These are phyloP conservation scores for Ceratocystis variospora DNA, from an alignment of 2,329 filamentous ascomycete genomes.

Conservation along the genomic window DNA sequence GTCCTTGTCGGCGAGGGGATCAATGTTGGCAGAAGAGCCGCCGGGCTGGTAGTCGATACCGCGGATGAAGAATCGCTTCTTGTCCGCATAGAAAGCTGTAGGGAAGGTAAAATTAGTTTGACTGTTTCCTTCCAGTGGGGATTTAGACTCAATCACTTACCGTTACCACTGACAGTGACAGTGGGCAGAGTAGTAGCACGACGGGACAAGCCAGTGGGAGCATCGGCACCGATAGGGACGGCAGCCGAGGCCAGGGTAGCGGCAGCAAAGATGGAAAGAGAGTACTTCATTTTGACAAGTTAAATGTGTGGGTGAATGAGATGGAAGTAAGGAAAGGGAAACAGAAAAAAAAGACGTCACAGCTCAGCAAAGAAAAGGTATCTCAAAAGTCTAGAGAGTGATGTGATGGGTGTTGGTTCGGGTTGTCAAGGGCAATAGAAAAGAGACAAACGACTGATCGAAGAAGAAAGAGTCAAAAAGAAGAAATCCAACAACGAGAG, in stretches of 20 bases:
- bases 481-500: conserved; percentile 29
- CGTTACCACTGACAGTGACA: conserved; percentile 44
- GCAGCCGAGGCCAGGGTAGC: conserved; percentile 36
- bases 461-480: conserved; percentile 18
- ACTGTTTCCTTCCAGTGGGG: not conserved
- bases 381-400: conserved; percentile 15
- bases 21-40: conserved; percentile 41
- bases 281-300: conserved; percentile 18
- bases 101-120: not conserved
- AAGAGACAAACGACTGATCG: not conserved
- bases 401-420: conserved; percentile 7
- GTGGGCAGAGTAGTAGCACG: conserved; percentile 35
- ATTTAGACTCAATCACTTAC: conserved; percentile 27
- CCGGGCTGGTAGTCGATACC: conserved; percentile 52
- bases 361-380: conserved; percentile 14
- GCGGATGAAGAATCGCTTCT: conserved; percentile 44
- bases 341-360: conserved; percentile 17
- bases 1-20: conserved; percentile 59
- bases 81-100: conserved; percentile 41
- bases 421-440: conserved; percentile 1
- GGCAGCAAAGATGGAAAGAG: conserved; percentile 27
- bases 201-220: conserved; percentile 38
- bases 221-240: conserved; percentile 35
- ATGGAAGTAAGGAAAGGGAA: not conserved
- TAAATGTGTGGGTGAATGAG: not conserved